phyloP scores from a whole-genome alignment of 2,329 filamentous ascomycete species.

The Apiospora marii region DNA sequence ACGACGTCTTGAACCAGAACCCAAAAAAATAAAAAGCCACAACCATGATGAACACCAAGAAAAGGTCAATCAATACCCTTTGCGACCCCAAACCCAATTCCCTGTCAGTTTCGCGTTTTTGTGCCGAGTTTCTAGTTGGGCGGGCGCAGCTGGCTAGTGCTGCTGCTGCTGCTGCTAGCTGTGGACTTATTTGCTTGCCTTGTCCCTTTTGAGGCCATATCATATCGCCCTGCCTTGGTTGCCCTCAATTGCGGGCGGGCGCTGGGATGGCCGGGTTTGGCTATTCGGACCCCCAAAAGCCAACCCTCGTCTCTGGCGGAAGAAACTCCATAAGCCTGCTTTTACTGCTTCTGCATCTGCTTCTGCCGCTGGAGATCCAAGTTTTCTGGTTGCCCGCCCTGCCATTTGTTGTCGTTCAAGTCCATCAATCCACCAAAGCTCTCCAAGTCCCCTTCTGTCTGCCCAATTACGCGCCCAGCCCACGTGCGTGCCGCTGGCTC shows the following conservation, averaged over 20 bases:
- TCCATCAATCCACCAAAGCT: not conserved
- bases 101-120: not conserved
- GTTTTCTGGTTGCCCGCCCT: not conserved
- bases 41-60: constrained; percentile 20
- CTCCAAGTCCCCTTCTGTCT: constrained; percentile 21
- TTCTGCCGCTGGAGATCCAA: constrained; percentile 1
- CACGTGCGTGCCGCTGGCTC: constrained; percentile 25
- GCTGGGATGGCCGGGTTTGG: not conserved
- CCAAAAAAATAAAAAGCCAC: not conserved
- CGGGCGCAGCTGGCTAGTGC: not conserved
- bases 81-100: not conserved
- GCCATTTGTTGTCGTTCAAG: not conserved
- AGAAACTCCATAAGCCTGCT: not conserved
- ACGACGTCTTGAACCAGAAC: not conserved
- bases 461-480: constrained; percentile 30
- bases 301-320: constrained; percentile 4
- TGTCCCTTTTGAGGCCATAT: constrained; percentile 10
- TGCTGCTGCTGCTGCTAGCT: constrained; percentile 3
- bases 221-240: constrained; percentile 9
- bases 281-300: constrained; percentile 19
- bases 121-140: not conserved
- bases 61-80: constrained; percentile 12
- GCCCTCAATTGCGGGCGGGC: constrained; percentile 18
- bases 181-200: not conserved
- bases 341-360: not conserved